Evolutionary conservation across 202 grass and related monocot species (phyloP).

Genomic region (Saccharum hybrid): DNA sequence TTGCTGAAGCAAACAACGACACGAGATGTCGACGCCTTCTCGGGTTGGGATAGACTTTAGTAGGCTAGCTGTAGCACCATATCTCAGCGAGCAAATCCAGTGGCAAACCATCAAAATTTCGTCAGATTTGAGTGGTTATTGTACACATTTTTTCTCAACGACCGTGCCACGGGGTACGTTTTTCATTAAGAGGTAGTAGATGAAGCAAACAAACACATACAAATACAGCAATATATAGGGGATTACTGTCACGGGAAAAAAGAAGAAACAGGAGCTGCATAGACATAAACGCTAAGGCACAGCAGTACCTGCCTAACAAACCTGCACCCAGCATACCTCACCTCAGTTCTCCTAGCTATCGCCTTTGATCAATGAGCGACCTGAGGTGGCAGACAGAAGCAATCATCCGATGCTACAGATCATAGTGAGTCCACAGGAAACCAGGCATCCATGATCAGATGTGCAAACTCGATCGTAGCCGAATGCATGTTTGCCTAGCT

Average conservation of each 20-base stretch:
- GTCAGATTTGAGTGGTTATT: constrained; percentile 6
- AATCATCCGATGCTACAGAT: constrained; percentile 36
- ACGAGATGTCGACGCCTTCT: constrained; percentile 27
- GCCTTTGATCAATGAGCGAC: no score
- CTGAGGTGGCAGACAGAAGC: constrained; percentile 20
- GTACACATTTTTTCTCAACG: no score
- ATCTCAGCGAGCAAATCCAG: not conserved
- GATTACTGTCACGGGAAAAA: no score
- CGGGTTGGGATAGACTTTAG: not conserved
- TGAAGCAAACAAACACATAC: no score
- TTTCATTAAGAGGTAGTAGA: no score
- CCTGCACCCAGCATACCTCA: no score
- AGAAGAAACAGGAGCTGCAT: no score
- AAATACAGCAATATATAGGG: no score
- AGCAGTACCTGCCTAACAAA: no score
- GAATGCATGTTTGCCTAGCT: constrained; percentile 8
- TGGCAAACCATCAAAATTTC: constrained; percentile 28
- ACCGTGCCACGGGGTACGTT: no score
- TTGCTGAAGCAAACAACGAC: constrained; percentile 10
- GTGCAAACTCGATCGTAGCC: constrained; percentile 18
- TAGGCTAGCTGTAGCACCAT: constrained; percentile 1
- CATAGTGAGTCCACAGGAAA: not conserved
- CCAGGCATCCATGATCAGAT: constrained; percentile 20
- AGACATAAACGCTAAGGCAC: no score
- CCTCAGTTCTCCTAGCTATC: no score